Conservation (phyloP, 2,329 filamentous ascomycete genomes). For the Cordyceps javanica region DNA sequence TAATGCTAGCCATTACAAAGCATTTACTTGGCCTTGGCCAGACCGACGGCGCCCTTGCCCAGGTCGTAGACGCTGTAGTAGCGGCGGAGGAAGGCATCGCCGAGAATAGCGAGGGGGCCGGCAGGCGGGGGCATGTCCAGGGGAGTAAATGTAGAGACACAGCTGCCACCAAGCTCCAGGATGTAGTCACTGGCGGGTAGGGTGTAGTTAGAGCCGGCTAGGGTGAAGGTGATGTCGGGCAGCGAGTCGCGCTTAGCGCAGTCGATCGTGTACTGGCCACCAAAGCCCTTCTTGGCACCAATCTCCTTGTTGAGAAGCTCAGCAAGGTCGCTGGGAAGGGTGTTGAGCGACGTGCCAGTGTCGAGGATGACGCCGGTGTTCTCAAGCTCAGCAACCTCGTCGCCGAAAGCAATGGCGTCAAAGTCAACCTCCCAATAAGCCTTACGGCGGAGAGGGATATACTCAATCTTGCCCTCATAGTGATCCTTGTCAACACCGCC, state of each 20-base stretch:
- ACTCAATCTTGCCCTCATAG: slow-evolving; percentile 78
- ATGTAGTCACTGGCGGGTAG: slow-evolving; percentile 90
- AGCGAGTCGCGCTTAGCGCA: slow-evolving; percentile 72
- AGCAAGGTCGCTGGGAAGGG: slow-evolving; percentile 82
- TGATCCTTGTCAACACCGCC: slow-evolving; percentile 81
- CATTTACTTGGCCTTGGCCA: slow-evolving; percentile 70
- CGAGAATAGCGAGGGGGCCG: slow-evolving; percentile 89
- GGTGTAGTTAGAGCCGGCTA: slow-evolving; percentile 88
- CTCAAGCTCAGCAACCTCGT: slow-evolving; percentile 81
- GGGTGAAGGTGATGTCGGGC: slow-evolving; percentile 85
- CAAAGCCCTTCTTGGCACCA: slow-evolving; percentile 95
- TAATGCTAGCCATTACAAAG: background rate
- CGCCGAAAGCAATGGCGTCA: slow-evolving; percentile 82
- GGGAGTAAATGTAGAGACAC: slow-evolving; percentile 96
- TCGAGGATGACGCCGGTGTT: slow-evolving; percentile 95
- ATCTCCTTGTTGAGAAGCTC: slow-evolving; percentile 98
- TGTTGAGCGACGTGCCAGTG: slow-evolving; percentile 96
- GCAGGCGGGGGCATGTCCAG: slow-evolving; percentile 87
- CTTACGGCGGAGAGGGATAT: slow-evolving; percentile 93
- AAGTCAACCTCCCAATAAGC: slow-evolving; percentile 99
- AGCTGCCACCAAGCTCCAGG: slow-evolving; percentile 88
- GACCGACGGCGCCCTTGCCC: slow-evolving; percentile 78
- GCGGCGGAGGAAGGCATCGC: slow-evolving; percentile 76
- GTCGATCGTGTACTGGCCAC: slow-evolving; percentile 93
- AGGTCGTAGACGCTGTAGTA: slow-evolving; percentile 98